Conservation (phyloP, 2,329 filamentous ascomycete species). For the Colletotrichum cereale region DNA sequence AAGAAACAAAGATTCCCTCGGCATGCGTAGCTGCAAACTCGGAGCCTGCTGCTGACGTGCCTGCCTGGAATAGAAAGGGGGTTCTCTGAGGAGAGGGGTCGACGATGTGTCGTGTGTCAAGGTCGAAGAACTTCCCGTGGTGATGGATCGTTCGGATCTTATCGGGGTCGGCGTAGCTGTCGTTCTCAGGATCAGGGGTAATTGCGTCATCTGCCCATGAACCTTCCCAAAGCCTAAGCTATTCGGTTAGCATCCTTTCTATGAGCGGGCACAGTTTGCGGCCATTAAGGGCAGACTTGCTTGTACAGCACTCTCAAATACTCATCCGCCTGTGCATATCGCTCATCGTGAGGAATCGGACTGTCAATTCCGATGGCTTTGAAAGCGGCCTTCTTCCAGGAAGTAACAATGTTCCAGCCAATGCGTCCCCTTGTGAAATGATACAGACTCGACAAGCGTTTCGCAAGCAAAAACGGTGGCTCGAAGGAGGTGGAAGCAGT, state of each 20-base stretch:
- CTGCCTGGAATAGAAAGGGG: constrained; percentile 70
- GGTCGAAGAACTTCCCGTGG: constrained; percentile 42
- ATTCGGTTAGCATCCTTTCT: constrained; percentile 1
- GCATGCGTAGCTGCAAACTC: constrained; percentile 69
- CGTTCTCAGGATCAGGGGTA: constrained; percentile 63
- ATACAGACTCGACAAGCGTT: constrained; percentile 72
- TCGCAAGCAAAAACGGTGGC: constrained; percentile 71
- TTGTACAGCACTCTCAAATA: constrained; percentile 74
- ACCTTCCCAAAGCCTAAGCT: constrained; percentile 62
- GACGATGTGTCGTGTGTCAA: constrained; percentile 58
- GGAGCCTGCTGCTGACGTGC: constrained; percentile 68
- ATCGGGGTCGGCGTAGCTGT: constrained; percentile 69
- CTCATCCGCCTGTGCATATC: constrained; percentile 72
- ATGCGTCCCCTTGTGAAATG: constrained; percentile 72
- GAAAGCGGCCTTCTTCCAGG: constrained; percentile 69
- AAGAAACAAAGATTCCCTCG: constrained; percentile 71
- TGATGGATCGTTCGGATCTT: constrained; percentile 73
- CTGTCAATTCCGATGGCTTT: constrained; percentile 71
- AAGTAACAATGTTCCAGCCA: constrained; percentile 76
- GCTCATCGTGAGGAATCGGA: constrained; percentile 71
- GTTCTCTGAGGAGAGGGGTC: constrained; percentile 69
- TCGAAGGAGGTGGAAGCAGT: constrained; percentile 74
- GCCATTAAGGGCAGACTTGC: constrained; percentile 47
- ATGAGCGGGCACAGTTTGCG: constrained; percentile 4
- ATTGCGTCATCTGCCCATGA: constrained; percentile 71